Percentiles rank a stretch among this genome's conserved stretches.
phyloP scores from a whole-genome alignment of 192 early-diverging fungal species.

The Coemansia sp. region DNA sequence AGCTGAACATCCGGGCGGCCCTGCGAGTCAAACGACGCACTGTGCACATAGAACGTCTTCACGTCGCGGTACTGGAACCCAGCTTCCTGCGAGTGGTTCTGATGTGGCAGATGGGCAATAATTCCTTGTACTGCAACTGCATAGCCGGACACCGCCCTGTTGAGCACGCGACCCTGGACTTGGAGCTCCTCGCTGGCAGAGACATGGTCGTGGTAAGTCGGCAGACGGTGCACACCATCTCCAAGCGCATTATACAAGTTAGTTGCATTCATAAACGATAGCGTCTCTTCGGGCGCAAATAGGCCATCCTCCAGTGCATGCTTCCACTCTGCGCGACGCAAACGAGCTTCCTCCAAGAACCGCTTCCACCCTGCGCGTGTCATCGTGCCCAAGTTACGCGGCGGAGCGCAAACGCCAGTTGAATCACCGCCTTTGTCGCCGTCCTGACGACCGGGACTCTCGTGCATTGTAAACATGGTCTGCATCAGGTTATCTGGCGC shows the following conservation, averaged over 20 bases:
- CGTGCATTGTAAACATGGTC: conserved; percentile 10
- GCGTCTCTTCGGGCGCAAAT: conserved; percentile 32
- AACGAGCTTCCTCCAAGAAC: conserved; percentile 56
- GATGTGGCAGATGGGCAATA: conserved; percentile 51
- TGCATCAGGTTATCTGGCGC: conserved; percentile 24
- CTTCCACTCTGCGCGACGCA: conserved; percentile 57
- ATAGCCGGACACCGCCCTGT: conserved; percentile 39
- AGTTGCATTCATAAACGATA: conserved; percentile 47
- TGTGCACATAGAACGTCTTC: conserved; percentile 63
- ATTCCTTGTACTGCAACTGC: conserved; percentile 67
- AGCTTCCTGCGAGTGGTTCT: conserved; percentile 19
- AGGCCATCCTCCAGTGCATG: conserved; percentile 41
- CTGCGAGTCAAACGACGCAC: conserved; percentile 49
- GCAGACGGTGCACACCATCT: conserved; percentile 50
- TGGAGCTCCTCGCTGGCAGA: conserved; percentile 33
- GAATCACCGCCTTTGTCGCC: neutral
- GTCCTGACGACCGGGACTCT: neutral
- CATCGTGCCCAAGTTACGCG: conserved; percentile 60
- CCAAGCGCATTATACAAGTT: conserved; percentile 15
- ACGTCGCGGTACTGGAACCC: conserved; percentile 50
- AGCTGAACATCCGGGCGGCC: conserved; percentile 36
- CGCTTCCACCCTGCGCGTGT: conserved; percentile 58
- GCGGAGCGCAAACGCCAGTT: conserved; percentile 4
- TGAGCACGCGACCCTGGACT: conserved; percentile 67
- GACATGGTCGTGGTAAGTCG: conserved; percentile 56